Base-by-base conservation (phyloP, 805 yeast species). In the Candida incommunis region DNA sequence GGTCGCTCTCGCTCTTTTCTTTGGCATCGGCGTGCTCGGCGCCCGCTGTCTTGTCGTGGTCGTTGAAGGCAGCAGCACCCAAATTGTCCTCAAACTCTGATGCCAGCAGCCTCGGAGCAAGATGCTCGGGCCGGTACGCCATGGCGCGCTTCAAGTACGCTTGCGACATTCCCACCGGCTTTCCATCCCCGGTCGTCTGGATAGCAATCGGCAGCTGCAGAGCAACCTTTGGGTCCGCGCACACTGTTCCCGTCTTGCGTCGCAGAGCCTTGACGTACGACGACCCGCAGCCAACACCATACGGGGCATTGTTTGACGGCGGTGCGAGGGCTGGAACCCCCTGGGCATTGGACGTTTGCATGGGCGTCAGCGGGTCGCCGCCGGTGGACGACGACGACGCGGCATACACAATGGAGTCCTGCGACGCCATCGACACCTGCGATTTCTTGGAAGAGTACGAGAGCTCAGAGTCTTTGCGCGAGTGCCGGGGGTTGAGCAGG, bases 21-120 rank as follows among this genome's bases (percentile, higher is more conserved):
- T 18, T 4, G 4, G 42, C 29, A 4, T 23, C 29, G 18, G 27
- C n/a, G n/a, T 4, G 11, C 34, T 31, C 40, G 24, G 29, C 42
- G 20, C 40, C 26, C 22, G 4, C 37, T 18, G 47, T 51, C 3
- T 54, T 57, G 22, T 76, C 84, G 26, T 68, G 74, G 45, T 80
- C 11, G 9, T 18, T 18, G 27, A 25, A 25, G 18, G 37, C 9
- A 13, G 20, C 37, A 11, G 13, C 7, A 13, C 37, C 37, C 13
- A 31, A 16, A n/a, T 31, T 31, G 20, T 31, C 85, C 50, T 80
- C 88, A 29, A 82, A 78, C 58, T 82, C 92, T 22, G 81, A 74
- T 2, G 88, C 90, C 48, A 82, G 65, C 61, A 82, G 67, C 41
- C 85, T 69, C 22, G 82, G 82, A 45, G 76, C 60, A 42, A 63